Evolutionary conservation across 2,329 filamentous ascomycete genomes (phyloP).

Genomic region (Aspergillus sojae): DNA sequence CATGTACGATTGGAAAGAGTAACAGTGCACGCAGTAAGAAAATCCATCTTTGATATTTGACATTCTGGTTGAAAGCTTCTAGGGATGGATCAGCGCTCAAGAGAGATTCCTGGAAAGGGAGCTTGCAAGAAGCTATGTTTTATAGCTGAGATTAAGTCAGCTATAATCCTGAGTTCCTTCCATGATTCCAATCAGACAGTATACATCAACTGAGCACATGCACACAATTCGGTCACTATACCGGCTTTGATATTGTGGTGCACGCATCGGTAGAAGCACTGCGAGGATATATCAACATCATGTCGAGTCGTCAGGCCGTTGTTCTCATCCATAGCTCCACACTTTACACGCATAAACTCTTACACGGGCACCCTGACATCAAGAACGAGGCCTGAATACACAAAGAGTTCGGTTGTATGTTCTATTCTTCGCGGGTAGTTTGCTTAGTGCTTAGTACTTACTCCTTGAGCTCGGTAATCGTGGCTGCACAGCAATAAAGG

Average conservation of each 20-base stretch:
- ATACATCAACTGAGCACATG: not conserved
- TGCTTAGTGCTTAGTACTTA: not conserved
- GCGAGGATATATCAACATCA: constrained; percentile 59
- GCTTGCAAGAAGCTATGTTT: not conserved
- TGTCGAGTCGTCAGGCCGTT: constrained; percentile 62
- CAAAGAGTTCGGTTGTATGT: constrained; percentile 99
- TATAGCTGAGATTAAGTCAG: not conserved
- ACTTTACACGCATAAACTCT: constrained; percentile 90
- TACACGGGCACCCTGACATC: constrained; percentile 97
- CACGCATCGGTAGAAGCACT: not conserved
- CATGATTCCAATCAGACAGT: not conserved
- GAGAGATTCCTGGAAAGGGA: too few species aligned
- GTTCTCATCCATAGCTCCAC: constrained; percentile 91
- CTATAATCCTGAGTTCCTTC: not conserved
- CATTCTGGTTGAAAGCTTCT: too few species aligned
- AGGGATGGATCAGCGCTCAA: too few species aligned
- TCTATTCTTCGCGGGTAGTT: constrained; percentile 76
- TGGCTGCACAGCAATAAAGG: not conserved
- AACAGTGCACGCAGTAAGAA: too few species aligned
- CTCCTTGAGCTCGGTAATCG: not conserved
- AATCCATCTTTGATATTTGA: too few species aligned
- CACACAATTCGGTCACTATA: not conserved
- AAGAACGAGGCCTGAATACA: constrained; percentile 76
- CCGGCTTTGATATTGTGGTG: not conserved
- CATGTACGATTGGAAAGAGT: not conserved